Conservation (phyloP, 768 basidiomycete species). For the Gelatoporia subvermispora region DNA sequence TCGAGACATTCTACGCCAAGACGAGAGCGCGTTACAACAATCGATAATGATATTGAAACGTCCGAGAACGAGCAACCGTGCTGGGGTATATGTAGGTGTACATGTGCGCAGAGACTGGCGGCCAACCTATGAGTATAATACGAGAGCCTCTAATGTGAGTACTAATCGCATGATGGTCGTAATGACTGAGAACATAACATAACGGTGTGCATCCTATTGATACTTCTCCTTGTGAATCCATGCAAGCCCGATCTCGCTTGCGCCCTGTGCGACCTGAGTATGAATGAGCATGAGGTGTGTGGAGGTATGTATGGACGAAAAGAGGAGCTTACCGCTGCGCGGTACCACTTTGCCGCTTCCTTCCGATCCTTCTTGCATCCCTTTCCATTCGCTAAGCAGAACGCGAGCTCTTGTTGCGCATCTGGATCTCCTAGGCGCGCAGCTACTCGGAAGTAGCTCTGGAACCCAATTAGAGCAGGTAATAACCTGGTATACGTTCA, state of each 20-base stretch:
- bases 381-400: slow-evolving; percentile 80
- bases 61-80: no score
- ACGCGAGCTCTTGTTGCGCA: slow-evolving; percentile 82
- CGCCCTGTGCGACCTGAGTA: slow-evolving; percentile 58
- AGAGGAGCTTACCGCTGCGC: slow-evolving; percentile 64
- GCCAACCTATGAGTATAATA: no score
- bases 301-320: background rate
- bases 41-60: no score
- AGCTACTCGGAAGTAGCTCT: slow-evolving; percentile 84
- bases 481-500: slow-evolving; percentile 12
- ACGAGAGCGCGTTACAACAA: no score
- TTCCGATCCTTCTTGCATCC: slow-evolving; percentile 88
- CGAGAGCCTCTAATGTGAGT: no score
- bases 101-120: no score
- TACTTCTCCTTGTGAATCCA: slow-evolving; percentile 94
- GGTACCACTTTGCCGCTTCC: slow-evolving; percentile 86
- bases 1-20: no score
- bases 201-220: slow-evolving; percentile 15
- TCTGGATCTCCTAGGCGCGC: slow-evolving; percentile 82
- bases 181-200: no score
- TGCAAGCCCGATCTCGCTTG: slow-evolving; percentile 77
- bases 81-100: background rate
- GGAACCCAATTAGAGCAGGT: background rate
- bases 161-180: no score
- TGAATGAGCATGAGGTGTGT: background rate